Conservation (phyloP, 192 early-diverging fungal genomes). For the Coemansia sp. region DNA sequence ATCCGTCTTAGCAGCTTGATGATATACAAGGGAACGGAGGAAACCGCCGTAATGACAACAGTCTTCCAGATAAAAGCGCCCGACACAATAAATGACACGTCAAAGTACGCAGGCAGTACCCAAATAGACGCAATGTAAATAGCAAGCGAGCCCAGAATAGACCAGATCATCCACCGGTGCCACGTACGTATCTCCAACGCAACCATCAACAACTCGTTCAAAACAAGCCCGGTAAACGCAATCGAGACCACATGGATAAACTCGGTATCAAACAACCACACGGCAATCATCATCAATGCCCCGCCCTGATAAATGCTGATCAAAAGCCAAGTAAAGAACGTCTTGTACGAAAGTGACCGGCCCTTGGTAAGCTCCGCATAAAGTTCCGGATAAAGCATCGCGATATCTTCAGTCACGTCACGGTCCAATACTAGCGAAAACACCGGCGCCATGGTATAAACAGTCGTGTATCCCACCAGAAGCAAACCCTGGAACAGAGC, state of each 20-base stretch:
- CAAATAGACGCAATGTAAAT: slow-evolving; percentile 90
- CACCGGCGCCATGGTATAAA: slow-evolving; percentile 96
- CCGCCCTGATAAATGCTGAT: slow-evolving; percentile 97
- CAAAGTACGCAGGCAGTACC: slow-evolving; percentile 88
- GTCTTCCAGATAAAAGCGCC: slow-evolving; percentile 88
- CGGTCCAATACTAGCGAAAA: slow-evolving; percentile 92
- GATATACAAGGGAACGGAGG: slow-evolving; percentile 82
- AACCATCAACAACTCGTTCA: slow-evolving; percentile 97
- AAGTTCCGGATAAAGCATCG: slow-evolving; percentile 88
- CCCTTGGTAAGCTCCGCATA: slow-evolving; percentile 96
- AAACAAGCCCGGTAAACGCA: slow-evolving; percentile 89
- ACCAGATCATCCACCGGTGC: slow-evolving; percentile 88
- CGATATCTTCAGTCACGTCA: slow-evolving; percentile 87
- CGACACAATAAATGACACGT: slow-evolving; percentile 83
- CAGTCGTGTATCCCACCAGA: slow-evolving; percentile 91
- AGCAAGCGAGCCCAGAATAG: slow-evolving; percentile 75
- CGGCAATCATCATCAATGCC: slow-evolving; percentile 91
- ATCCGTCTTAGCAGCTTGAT: slow-evolving; percentile 76
- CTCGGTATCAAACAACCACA: slow-evolving; percentile 92
- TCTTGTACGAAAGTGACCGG: slow-evolving; percentile 84
- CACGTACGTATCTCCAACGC: slow-evolving; percentile 91
- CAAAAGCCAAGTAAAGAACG: slow-evolving; percentile 92
- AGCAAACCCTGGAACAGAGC: slow-evolving; percentile 88
- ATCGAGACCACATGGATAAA: slow-evolving; percentile 95
- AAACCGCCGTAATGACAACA: slow-evolving; percentile 82